phyloP scores from a whole-genome alignment of 2,329 filamentous ascomycete species.

The Phaeophleospora eucalypticola region DNA sequence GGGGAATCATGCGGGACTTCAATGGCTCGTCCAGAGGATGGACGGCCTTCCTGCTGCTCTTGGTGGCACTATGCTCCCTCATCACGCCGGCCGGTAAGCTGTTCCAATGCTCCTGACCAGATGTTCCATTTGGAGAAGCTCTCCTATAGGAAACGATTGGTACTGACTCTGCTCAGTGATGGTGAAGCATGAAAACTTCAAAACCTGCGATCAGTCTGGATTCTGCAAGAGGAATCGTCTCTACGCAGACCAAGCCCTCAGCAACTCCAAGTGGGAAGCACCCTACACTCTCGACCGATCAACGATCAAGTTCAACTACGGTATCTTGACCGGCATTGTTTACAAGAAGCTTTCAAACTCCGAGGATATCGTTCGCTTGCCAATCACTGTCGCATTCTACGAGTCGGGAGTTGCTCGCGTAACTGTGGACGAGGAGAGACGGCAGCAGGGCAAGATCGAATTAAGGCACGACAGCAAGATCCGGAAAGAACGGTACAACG shows the following conservation, averaged over 20 bases:
- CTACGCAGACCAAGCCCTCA: slow-evolving; percentile 72
- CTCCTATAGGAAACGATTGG: no score
- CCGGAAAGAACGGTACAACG: slow-evolving; percentile 91
- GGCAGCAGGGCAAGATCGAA: slow-evolving; percentile 82
- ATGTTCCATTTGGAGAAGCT: no score
- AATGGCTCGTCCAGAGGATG: slow-evolving; percentile 53
- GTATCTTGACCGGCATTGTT: slow-evolving; percentile 74
- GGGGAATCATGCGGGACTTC: slow-evolving; percentile 18
- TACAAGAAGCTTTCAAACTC: slow-evolving; percentile 68
- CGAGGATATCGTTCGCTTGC: slow-evolving; percentile 69
- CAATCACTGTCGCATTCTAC: slow-evolving; percentile 81
- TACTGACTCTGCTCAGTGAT: no score
- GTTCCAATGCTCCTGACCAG: not conserved
- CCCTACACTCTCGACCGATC: slow-evolving; percentile 74
- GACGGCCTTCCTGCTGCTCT: slow-evolving; percentile 60
- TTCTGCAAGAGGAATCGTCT: slow-evolving; percentile 95
- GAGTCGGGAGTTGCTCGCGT: slow-evolving; percentile 85
- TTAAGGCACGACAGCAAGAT: slow-evolving; percentile 78
- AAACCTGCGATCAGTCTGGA: slow-evolving; percentile 90
- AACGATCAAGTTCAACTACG: slow-evolving; percentile 71
- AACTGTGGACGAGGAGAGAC: slow-evolving; percentile 84
- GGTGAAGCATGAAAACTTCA: slow-evolving; percentile 97
- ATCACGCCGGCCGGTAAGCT: slow-evolving; percentile 61
- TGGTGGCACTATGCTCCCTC: slow-evolving; percentile 57
- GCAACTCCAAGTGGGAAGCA: slow-evolving; percentile 66